Base-by-base conservation (phyloP, 2,329 filamentous ascomycete genomes). In the Pyrenophora graminea region DNA sequence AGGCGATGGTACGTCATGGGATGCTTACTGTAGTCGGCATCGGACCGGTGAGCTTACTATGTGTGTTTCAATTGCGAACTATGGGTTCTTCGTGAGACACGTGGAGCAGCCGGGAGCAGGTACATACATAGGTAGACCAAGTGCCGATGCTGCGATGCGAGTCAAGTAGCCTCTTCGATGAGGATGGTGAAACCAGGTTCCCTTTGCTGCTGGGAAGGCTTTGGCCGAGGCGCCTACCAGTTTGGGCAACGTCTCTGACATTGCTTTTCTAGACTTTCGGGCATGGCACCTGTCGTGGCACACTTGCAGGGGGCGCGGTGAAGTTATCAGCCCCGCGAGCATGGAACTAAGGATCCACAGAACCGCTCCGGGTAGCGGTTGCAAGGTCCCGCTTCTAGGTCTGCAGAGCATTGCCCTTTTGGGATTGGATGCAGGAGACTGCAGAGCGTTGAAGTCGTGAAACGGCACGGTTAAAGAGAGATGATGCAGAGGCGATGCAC, bases 111-210 rank as follows among this genome's bases (percentile, higher is more conserved):
- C 32, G 31, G 21, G 30, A 43, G n/a, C 27, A 30, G 33, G 31
- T 10, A 52, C 38, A 15, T 15, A 15, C 15, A 15, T 15, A 15
- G 15, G 25, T 33, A 32, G 13, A 23, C 12, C 39, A 43, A 52
- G 34, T 52, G 49, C 49, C 49, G 49, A 38, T 10, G 31, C 49
- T n/a, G 39, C 13, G 34, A 33, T 9, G 17, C 36, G 45, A 52
- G 39, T 52, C 49, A 39, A 36, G 15, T 21, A 39, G 45, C 15
- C 25, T 39, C 21, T 17, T 45, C 36, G 19, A 12, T 37, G 33
- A 31, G 31, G 4, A 18, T 49, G 39, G 46, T 38, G 45, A 44
- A 49, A 43, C 39, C 10, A 12, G 10, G 9, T 30, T 27, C 13
- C 38, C 27, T 18, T 31, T 13, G 32, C 25, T 10, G 46, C 12